phyloP scores from a whole-genome alignment of 331 rosid species.

The Quercus lobata region DNA sequence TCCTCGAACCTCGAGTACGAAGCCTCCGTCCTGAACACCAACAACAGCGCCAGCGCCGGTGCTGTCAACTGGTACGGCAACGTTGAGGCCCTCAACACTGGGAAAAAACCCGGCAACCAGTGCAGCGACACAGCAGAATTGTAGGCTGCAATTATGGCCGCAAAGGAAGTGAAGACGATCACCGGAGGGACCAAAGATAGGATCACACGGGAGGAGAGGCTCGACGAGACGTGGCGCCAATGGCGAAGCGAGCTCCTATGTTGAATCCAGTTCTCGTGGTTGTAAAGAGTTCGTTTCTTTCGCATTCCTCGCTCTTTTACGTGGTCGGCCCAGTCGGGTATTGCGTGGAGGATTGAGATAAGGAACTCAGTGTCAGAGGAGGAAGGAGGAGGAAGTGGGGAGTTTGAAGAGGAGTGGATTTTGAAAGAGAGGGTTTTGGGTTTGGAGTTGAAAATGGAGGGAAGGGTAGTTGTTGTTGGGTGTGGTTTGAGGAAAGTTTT shows the following conservation, averaged over 20 bases:
- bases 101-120: slow-evolving; percentile 59
- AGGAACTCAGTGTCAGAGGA: slow-evolving; percentile 23
- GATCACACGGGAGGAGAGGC: slow-evolving; percentile 75
- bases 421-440: slow-evolving; percentile 24
- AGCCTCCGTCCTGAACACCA: slow-evolving; percentile 88
- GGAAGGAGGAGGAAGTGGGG: slow-evolving; percentile 6
- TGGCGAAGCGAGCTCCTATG: slow-evolving; percentile 93
- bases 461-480: background rate
- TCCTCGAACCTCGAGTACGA: slow-evolving; percentile 77
- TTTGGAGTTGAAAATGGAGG: slow-evolving; percentile 9
- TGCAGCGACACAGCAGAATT: slow-evolving; percentile 50
- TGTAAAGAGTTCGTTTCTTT: slow-evolving; percentile 47
- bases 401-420: slow-evolving; percentile 19
- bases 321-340: slow-evolving; percentile 88
- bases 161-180: slow-evolving; percentile 54
- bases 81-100: slow-evolving; percentile 51
- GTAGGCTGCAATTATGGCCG: slow-evolving; percentile 57
- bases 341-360: slow-evolving; percentile 31
- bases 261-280: slow-evolving; percentile 57
- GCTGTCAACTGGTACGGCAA: slow-evolving; percentile 90
- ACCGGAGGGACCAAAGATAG: slow-evolving; percentile 77
- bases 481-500: slow-evolving; percentile 17
- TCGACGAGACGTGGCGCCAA: slow-evolving; percentile 60
- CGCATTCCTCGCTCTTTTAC: slow-evolving; percentile 70
- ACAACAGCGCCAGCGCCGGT: slow-evolving; percentile 74